Base-by-base conservation (phyloP, 371 early-diverging fungal genomes). In the Rhizopus delemar region DNA sequence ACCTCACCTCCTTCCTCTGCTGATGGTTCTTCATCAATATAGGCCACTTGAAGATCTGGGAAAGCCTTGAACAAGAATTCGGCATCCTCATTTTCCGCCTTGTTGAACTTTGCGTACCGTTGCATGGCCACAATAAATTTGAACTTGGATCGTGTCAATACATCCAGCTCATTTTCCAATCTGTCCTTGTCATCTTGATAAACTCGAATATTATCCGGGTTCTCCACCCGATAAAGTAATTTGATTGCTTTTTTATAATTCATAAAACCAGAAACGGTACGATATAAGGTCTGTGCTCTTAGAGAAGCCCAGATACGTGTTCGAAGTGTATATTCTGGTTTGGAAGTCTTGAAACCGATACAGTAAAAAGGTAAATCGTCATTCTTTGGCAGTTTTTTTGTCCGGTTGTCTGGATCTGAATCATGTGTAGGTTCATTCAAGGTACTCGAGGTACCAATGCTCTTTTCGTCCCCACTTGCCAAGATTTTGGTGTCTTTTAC, bases 291-390 rank as follows among this genome's bases (percentile, higher is more conserved):
- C 70, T 94, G 93, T 13, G 93, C 88, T 31, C 93, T 85, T 7
- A 93, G 75, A 0, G 93, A 93, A 2, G 94, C 93, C 93, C 94
- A 95, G 32, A 93, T 92, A 33, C 94, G 88, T 5, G 93, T 93
- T 43, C 93, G 86, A 34, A 93, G 78, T 0, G 89, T 89, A 58
- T 87, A 92, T 71, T 93, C 91, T 3, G 93, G 90, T 3, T 89
- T 85, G 8, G 91, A 86, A 7, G 88, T 85, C 68, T 90, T 91
- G 78, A 91, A 92, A 0, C 92, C 92, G 56, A 93, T 83, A 57
- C 88, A 87, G 54, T 93, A 90, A 62, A 91, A 91, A 8, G 92
- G 90, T 32, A 92, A 62, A 62, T 91, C 92, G 55, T 92, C 92
- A 8, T 81, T 75, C 74, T 48, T 48, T 9, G 48, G 48, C 82